phyloP scores from a whole-genome alignment of 495 filamentous ascomycete genomes.

The Talaromyces adpressus region DNA sequence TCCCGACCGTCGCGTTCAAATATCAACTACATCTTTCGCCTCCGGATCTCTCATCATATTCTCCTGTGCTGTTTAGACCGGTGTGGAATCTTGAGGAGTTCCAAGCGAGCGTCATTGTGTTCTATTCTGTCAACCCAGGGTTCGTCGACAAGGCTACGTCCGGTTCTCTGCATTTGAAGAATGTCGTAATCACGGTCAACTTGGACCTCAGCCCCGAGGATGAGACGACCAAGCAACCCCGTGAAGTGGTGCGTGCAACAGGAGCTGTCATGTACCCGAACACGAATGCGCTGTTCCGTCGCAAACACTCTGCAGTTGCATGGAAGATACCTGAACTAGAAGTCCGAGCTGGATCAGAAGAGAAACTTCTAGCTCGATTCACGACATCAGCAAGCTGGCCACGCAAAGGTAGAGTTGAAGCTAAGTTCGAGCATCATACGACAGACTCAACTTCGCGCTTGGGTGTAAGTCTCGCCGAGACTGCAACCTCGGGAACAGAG shows the following conservation, averaged over 20 bases:
- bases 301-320: slow-evolving; percentile 78
- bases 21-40: slow-evolving; percentile 84
- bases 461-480: slow-evolving; percentile 42
- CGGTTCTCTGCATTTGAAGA: slow-evolving; percentile 59
- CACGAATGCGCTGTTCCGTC: slow-evolving; percentile 60
- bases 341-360: slow-evolving; percentile 37
- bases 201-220: slow-evolving; percentile 53
- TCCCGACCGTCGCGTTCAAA: slow-evolving; percentile 75
- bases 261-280: slow-evolving; percentile 41
- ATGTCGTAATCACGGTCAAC: slow-evolving; percentile 72
- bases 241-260: slow-evolving; percentile 36
- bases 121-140: slow-evolving; percentile 77
- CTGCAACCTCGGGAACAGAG: slow-evolving; percentile 18
- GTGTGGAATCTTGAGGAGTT: slow-evolving; percentile 77
- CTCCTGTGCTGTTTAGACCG: slow-evolving; percentile 71
- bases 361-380: slow-evolving; percentile 76
- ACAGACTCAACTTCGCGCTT: slow-evolving; percentile 53
- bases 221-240: slow-evolving; percentile 33
- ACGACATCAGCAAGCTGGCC: slow-evolving; percentile 68
- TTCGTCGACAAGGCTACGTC: slow-evolving; percentile 37
- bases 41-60: slow-evolving; percentile 52
- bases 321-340: slow-evolving; percentile 86
- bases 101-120: slow-evolving; percentile 75
- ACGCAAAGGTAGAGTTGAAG: slow-evolving; percentile 69
- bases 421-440: slow-evolving; percentile 67